phyloP scores from a whole-genome alignment of 768 basidiomycete species.

The Suillus luteus region DNA sequence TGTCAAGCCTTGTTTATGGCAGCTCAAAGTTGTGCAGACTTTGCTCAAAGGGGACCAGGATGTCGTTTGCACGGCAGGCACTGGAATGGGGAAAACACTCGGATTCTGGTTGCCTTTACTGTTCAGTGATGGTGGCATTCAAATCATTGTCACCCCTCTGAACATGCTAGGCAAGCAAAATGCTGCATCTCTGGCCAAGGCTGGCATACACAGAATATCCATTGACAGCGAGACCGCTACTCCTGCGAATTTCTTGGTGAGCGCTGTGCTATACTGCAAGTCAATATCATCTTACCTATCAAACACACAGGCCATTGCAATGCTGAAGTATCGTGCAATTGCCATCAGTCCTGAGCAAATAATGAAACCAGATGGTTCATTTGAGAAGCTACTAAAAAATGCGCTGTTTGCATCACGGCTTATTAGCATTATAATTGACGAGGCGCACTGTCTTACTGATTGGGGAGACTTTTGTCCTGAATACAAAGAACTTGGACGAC shows the following conservation, averaged over 20 bases:
- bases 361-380: slow-evolving; percentile 15
- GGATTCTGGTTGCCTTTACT: too few relatives aligned
- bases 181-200: slow-evolving; percentile 10
- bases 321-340: slow-evolving; percentile 10
- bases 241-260: slow-evolving; percentile 20
- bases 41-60: too few relatives aligned
- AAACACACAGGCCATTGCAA: slow-evolving; percentile 9
- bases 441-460: slow-evolving; percentile 25
- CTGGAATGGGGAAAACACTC: too few relatives aligned
- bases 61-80: too few relatives aligned
- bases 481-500: slow-evolving; percentile 30
- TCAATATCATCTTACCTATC: not conserved
- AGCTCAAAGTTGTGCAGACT: too few relatives aligned
- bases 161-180: slow-evolving; percentile 18
- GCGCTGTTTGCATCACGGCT: slow-evolving; percentile 17
- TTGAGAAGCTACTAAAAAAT: slow-evolving; percentile 14
- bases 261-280: not conserved
- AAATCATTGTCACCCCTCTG: too few relatives aligned
- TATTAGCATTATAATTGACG: slow-evolving; percentile 20
- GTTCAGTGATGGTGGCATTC: too few relatives aligned
- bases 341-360: slow-evolving; percentile 17
- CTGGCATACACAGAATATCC: slow-evolving; percentile 20
- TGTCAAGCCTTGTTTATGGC: too few relatives aligned
- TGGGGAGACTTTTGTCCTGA: slow-evolving; percentile 37
- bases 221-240: slow-evolving; percentile 22